These are phyloP conservation scores for Lactarius trivialis DNA, from an alignment of 768 basidiomycete genomes.

Conservation along the genomic window DNA sequence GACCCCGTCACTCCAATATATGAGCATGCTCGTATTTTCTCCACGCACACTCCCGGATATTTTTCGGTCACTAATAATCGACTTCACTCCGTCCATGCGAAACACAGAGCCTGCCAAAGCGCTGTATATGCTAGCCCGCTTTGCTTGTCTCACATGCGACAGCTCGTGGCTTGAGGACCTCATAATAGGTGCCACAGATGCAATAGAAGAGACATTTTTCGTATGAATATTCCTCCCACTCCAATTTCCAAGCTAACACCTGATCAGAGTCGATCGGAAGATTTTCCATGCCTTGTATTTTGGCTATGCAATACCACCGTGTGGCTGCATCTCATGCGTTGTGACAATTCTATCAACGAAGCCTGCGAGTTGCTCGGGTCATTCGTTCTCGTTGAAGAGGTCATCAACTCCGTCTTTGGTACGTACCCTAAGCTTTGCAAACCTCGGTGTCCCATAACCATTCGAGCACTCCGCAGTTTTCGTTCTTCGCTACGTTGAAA, in stretches of 20 bases:
- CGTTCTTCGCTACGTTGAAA: conserved; percentile 87
- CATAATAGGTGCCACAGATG: conserved; percentile 82
- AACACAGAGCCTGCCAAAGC: conserved; percentile 87
- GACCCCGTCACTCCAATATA: conserved; percentile 71
- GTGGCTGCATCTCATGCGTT: conserved; percentile 87
- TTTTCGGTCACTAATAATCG: conserved; percentile 74
- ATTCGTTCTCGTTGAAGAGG: conserved; percentile 82
- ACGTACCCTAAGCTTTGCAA: conserved; percentile 21
- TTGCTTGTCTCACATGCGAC: conserved; percentile 89
- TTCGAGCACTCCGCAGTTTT: conserved; percentile 54
- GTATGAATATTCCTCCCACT: conserved; percentile 43
- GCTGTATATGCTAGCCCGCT: conserved; percentile 84
- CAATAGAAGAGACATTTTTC: conserved; percentile 88
- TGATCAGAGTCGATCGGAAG: conserved; percentile 72
- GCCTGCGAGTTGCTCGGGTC: conserved; percentile 81
- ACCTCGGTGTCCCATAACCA: not conserved
- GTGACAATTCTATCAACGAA: conserved; percentile 70
- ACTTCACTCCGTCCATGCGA: conserved; percentile 61
- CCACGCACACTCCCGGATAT: conserved; percentile 70
- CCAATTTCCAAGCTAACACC: conserved; percentile 11
- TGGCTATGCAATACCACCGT: conserved; percentile 92
- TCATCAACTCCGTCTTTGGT: conserved; percentile 95
- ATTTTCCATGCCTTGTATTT: conserved; percentile 80
- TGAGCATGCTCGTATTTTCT: conserved; percentile 91
- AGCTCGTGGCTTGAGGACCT: conserved; percentile 90